Conservation (phyloP, 805 yeast species). For the Starmerella bombicola region DNA sequence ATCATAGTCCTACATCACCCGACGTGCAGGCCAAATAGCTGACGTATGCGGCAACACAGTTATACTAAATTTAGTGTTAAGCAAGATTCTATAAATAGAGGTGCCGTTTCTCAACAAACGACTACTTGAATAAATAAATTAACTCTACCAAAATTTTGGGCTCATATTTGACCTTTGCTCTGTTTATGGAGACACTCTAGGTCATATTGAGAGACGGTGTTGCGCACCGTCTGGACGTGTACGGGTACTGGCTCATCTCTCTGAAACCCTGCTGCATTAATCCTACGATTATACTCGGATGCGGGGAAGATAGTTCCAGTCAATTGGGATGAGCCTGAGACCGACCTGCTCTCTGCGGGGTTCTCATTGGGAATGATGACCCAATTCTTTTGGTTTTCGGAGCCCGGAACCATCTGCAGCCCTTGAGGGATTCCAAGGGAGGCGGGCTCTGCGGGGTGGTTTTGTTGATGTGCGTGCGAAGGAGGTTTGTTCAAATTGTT, state of each 20-base stretch:
- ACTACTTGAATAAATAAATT: neutral
- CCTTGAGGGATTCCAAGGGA: neutral
- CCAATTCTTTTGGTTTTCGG: slow-evolving; percentile 7
- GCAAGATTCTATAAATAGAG: no score
- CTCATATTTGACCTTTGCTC: neutral
- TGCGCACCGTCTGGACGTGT: slow-evolving; percentile 4
- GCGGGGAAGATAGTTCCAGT: slow-evolving; percentile 22
- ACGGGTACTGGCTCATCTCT: slow-evolving; percentile 23
- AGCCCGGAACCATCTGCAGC: neutral
- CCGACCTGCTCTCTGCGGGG: slow-evolving; percentile 19
- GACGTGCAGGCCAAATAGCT: no score
- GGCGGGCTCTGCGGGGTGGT: neutral
- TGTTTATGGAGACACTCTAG: slow-evolving; percentile 10
- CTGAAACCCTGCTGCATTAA: slow-evolving; percentile 24
- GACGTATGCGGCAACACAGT: no score
- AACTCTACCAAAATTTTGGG: neutral
- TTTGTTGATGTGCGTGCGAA: neutral
- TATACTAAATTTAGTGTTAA: no score
- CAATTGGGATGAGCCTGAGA: slow-evolving; percentile 22
- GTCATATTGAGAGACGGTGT: slow-evolving; percentile 17
- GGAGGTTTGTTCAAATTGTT: neutral
- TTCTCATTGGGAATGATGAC: slow-evolving; percentile 17
- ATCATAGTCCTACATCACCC: no score
- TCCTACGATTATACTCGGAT: slow-evolving; percentile 22
- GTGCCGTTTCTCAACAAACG: no score